Evolutionary conservation across 164 flowering plant genomes (phyloP), one percentile per base, ranked within the genome.

Genomic region (Hamamelis virginiana): DNA sequence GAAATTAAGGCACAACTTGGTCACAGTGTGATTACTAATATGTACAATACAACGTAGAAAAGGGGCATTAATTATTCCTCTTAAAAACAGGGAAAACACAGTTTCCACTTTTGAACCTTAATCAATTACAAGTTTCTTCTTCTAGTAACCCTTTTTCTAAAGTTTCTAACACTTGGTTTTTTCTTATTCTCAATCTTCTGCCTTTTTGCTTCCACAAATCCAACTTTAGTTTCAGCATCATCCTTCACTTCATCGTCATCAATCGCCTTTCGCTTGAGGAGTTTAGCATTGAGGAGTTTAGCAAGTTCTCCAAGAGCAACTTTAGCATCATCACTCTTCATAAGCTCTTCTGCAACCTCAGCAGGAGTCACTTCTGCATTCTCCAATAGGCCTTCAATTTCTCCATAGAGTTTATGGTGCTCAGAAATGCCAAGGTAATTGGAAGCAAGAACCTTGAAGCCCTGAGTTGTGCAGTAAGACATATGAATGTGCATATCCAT

Each of bases 401-500:
- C 64, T 9, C 21, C 64, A 21, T 9, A 65, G 28, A 71, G 65
- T 0, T 8, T 28, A 38, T 64, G 67, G n/a, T 44, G 14, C 59
- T 63, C 0, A 70, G 56, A 33, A 33, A 33, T 33, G 41, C 41
- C 69, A 47, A 76, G 63, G 50, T 82, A 84, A 64, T 82, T 84
- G 82, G 56, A 78, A 0, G 86, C 86, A n/a, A 84, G 70, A 0
- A 82, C 75, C 71, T 79, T 81, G 65, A 85, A 85, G 8, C 76
- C 80, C 27, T 81, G 78, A 14, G 65, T 77, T 0, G 71, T 15
- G 48, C 86, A 84, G 23, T 84, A 79, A 1, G 84, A 80, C 66
- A 84, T 0, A 55, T 81, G 78, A 4, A 83, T 77, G 61, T 81
- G 84, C 66, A 62, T 76, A 44, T 83, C 86, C 85, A 85, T 85